Conservation (phyloP, 768 basidiomycete species). For the Leucocoprinus leucothites region DNA sequence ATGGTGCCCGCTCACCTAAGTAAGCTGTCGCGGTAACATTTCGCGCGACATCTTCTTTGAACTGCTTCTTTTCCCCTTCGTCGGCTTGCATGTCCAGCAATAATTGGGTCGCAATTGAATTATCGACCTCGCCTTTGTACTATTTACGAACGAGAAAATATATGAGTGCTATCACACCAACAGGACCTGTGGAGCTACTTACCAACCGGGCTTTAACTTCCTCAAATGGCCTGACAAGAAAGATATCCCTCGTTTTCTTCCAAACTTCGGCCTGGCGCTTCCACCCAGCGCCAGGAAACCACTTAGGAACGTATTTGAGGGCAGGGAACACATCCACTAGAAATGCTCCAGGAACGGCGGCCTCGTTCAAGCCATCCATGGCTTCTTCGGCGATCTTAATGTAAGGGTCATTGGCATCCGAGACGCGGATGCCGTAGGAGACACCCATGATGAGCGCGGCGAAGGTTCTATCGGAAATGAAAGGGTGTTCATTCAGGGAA, state of each 20-base stretch:
- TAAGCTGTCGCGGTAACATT: constrained; percentile 22
- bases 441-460: constrained; percentile 20
- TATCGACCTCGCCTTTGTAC: neutral
- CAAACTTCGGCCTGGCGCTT: constrained; percentile 18
- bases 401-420: constrained; percentile 30
- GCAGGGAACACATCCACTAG: constrained; percentile 16
- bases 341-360: constrained; percentile 21
- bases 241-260: neutral
- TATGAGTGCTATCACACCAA: neutral
- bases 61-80: neutral
- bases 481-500: neutral
- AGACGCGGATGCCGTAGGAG: constrained; percentile 27
- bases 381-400: constrained; percentile 30
- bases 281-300: constrained; percentile 37
- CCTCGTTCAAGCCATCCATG: constrained; percentile 19
- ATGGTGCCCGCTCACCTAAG: constrained; percentile 22
- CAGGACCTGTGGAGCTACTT: neutral
- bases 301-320: constrained; percentile 30
- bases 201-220: constrained; percentile 11
- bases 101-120: constrained; percentile 2
- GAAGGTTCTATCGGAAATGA: neutral
- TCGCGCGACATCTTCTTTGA: constrained; percentile 3
- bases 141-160: neutral
- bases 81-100: constrained; percentile 5
- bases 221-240: constrained; percentile 8